Conservation (phyloP, 805 yeast genomes). For the Lipomyces spencermartinsiae region DNA sequence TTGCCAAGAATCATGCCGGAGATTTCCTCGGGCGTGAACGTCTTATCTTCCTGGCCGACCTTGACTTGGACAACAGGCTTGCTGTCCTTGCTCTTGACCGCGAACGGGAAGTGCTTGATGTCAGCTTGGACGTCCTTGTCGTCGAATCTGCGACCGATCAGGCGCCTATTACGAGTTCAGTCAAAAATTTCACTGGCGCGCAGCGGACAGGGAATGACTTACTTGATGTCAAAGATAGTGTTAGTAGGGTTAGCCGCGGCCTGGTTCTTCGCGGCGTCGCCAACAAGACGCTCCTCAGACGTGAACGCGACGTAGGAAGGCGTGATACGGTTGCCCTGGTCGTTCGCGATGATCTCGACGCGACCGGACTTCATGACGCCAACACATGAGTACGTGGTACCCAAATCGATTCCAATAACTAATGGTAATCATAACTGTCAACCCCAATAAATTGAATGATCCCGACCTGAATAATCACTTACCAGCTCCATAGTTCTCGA, state of each 20-base stretch:
- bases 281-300: constrained; percentile 91
- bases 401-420: constrained; percentile 94
- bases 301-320: constrained; percentile 97
- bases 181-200: not conserved
- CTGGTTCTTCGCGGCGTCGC: constrained; percentile 98
- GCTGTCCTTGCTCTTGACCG: constrained; percentile 73
- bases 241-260: constrained; percentile 94
- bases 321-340: constrained; percentile 98
- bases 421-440: not conserved
- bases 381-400: constrained; percentile 97
- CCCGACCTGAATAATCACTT: constrained; percentile 15
- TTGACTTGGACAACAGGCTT: constrained; percentile 89
- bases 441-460: not conserved
- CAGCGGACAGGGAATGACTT: not conserved
- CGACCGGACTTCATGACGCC: constrained; percentile 85
- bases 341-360: constrained; percentile 95
- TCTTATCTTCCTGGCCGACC: constrained; percentile 82
- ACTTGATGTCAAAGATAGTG: constrained; percentile 87
- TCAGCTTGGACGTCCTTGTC: constrained; percentile 82
- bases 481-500: constrained; percentile 50
- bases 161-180: constrained; percentile 72
- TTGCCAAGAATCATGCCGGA: constrained; percentile 90
- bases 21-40: constrained; percentile 93
- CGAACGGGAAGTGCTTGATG: constrained; percentile 87
- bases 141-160: constrained; percentile 81